Evolutionary conservation across 192 early-diverging fungal genomes (phyloP).

Genomic region (Podila clonocystis): DNA sequence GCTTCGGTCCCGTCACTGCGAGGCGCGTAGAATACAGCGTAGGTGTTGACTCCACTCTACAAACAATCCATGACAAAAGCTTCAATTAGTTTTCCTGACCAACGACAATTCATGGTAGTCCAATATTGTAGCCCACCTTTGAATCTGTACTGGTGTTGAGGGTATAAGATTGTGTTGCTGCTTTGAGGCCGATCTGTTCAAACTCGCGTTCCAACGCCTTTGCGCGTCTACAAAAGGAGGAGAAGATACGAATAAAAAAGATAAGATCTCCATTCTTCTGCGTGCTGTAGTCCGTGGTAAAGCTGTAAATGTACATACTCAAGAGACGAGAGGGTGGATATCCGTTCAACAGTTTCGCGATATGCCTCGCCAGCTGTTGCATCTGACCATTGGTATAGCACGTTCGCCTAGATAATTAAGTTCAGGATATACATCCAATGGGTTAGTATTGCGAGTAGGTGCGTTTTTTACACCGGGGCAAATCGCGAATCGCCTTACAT

Average conservation of each 20-base stretch:
- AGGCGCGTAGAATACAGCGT: slow-evolving; percentile 83
- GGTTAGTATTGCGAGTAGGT: no score
- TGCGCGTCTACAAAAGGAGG: slow-evolving; percentile 45
- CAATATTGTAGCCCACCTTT: slow-evolving; percentile 33
- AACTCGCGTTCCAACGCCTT: slow-evolving; percentile 61
- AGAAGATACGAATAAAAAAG: not conserved
- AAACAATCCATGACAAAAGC: not conserved
- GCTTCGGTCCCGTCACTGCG: slow-evolving; percentile 91
- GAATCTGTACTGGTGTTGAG: slow-evolving; percentile 39
- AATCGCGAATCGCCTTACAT: slow-evolving; percentile 48
- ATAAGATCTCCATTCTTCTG: not conserved
- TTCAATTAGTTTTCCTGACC: no score
- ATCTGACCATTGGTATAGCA: slow-evolving; percentile 58
- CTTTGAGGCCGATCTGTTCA: slow-evolving; percentile 59
- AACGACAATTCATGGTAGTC: no score
- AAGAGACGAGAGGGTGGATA: slow-evolving; percentile 39
- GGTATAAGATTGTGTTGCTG: slow-evolving; percentile 63
- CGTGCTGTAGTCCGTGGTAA: not conserved
- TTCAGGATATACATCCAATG: not conserved
- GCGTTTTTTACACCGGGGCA: no score
- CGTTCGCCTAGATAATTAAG: slow-evolving; percentile 58
- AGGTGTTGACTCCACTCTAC: slow-evolving; percentile 74
- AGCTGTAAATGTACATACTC: slow-evolving; percentile 28
- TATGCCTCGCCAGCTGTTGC: slow-evolving; percentile 55
- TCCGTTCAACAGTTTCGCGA: slow-evolving; percentile 44